phyloP scores from a whole-genome alignment of 148 eudicot species.

The Amaranthus palmeri region DNA sequence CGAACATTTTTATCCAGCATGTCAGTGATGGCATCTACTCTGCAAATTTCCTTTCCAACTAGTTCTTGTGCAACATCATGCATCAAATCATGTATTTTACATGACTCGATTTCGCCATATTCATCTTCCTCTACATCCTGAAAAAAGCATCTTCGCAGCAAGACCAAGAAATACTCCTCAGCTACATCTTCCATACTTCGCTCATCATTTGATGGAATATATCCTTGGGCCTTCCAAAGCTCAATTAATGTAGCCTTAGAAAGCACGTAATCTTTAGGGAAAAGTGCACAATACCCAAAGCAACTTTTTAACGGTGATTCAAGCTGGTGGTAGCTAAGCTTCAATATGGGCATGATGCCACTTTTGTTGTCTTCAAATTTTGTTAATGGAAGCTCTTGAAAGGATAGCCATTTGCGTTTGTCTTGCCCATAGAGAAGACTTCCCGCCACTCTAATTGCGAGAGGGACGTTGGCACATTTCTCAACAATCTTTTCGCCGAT shows the following conservation, averaged over 20 bases:
- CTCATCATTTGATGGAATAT: background rate
- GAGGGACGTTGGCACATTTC: background rate
- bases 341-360: constrained; percentile 1
- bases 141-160: constrained; percentile 8
- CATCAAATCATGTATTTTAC: constrained; percentile 3
- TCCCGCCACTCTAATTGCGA: constrained; percentile 7
- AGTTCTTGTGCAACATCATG: constrained; percentile 10
- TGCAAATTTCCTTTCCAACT: background rate
- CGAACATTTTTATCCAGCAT: background rate
- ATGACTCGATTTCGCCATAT: background rate
- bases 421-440: constrained; percentile 3
- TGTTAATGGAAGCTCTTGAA: background rate
- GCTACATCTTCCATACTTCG: constrained; percentile 4
- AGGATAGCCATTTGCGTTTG: background rate
- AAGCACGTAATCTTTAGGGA: background rate
- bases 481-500: background rate
- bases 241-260: background rate
- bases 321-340: constrained; percentile 7
- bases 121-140: background rate
- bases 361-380: background rate
- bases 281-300: background rate
- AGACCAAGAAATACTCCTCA: background rate
- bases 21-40: background rate
- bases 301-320: constrained; percentile 7
- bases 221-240: constrained; percentile 9